Evolutionary conservation across 768 basidiomycete genomes (phyloP), one percentile per base, ranked within the genome.

Genomic region (Boletales sp.): DNA sequence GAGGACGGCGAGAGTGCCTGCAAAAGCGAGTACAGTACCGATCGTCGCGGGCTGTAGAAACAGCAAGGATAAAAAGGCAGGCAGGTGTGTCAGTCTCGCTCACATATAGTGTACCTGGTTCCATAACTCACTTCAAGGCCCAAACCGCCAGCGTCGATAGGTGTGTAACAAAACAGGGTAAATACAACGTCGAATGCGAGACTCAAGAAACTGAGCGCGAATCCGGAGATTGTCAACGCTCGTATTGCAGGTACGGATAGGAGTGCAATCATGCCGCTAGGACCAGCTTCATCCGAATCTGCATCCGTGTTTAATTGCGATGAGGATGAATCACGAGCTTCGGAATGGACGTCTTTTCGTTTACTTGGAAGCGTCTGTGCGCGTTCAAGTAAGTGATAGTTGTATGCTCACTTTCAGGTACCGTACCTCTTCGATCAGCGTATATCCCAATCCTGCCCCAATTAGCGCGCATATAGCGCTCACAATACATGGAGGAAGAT

Each of bases 81-180:
- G 21, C 21, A 21, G 21, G 21, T 21, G 4, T 21, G 21, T 21
- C 21, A 21, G 21, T 21, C 21, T 21, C 21, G 21, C 4, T 21
- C 21, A 21, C 4, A 21, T 21, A 2, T 21, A n/a, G 11, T 34
- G n/a, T 6, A 13, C 9, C 2, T 32, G 31, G 42, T 41, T 56
- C 75, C 55, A 55, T 46, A 5, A 17, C 57, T 50, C 18, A 83
- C 84, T 28, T 76, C 70, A 49, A 84, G 79, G 5, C 71, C 71
- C 8, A 86, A 68, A 5, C 84, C 84, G 6, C 84, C 84, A 0
- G 71, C 57, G 33, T 69, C 50, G 14, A 86, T 61, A 14, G 80
- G 71, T 4, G 84, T 79, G 58, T 83, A 87, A 52, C 80, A 83
- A 57, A 81, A 82, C n/a, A 86, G 72, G 6, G 81, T 77, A 56